Percentiles rank a stretch among this genome's conserved stretches.
These are phyloP conservation scores for Hypoxylon crocopeplum DNA, from an alignment of 495 filamentous ascomycete species.

Conservation along the genomic window DNA sequence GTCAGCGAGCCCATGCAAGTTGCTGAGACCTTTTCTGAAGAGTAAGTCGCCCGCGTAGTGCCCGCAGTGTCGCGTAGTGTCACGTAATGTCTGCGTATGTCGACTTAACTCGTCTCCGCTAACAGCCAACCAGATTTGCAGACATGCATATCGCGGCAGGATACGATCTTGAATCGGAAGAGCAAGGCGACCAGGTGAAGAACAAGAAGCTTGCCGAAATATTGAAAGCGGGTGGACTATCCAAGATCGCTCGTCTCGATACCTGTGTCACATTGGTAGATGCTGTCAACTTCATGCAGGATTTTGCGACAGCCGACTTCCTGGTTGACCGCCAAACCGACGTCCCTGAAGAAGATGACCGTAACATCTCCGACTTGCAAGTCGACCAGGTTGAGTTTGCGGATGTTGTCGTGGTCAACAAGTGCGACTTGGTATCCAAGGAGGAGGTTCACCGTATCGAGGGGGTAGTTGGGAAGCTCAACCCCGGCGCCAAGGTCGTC, in stretches of 20 bases:
- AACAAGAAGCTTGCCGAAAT: constrained; percentile 43
- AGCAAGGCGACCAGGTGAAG: constrained; percentile 19
- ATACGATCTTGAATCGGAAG: constrained; percentile 31
- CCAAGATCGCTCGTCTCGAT: constrained; percentile 62
- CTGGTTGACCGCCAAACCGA: constrained; percentile 53
- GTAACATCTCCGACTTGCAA: constrained; percentile 66
- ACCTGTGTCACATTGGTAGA: constrained; percentile 66
- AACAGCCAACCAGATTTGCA: constrained; percentile 35
- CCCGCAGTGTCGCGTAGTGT: too few relatives aligned
- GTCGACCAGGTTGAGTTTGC: constrained; percentile 70
- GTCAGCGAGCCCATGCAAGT: constrained; percentile 71
- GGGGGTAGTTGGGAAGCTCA: constrained; percentile 55
- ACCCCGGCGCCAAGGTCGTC: constrained; percentile 58
- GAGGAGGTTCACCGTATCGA: constrained; percentile 49
- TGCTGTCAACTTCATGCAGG: constrained; percentile 63
- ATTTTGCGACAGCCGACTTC: constrained; percentile 64
- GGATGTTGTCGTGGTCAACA: constrained; percentile 65
- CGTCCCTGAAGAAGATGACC: constrained; percentile 61
- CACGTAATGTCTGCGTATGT: too few relatives aligned
- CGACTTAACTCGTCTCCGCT: too few relatives aligned
- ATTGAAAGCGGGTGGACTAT: constrained; percentile 56
- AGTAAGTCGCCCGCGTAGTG: too few relatives aligned
- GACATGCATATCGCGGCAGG: constrained; percentile 33
- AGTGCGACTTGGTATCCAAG: constrained; percentile 48
- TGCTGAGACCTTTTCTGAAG: constrained; percentile 64